Conservation (phyloP, 163 green algal species). For the Scenedesmus sp. region DNA sequence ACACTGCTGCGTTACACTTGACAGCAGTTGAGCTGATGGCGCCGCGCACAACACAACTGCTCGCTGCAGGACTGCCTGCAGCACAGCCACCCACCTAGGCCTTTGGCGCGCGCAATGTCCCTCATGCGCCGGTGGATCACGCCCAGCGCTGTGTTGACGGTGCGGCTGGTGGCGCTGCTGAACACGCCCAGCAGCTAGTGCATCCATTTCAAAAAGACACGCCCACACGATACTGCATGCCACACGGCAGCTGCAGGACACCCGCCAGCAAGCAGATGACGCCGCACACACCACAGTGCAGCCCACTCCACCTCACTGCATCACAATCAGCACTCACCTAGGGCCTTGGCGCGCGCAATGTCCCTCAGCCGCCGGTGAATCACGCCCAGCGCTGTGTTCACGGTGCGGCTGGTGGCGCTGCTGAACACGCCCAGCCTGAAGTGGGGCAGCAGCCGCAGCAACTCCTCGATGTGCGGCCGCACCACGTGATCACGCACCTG, state of each 20-base stretch:
- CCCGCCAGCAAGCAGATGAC: too few species aligned
- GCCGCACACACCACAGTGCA: too few species aligned
- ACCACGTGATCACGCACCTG: conserved; percentile 23
- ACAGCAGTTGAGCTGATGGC: too few species aligned
- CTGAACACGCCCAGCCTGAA: conserved; percentile 61
- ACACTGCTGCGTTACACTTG: neutral
- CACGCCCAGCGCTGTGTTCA: conserved; percentile 23
- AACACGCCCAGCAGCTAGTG: conserved; percentile 52
- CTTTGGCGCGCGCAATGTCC: neutral
- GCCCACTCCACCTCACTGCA: too few species aligned
- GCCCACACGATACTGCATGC: too few species aligned
- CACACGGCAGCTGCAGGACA: neutral
- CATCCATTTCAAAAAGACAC: too few species aligned
- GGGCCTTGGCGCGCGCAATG: conserved; percentile 4
- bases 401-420: conserved; percentile 53
- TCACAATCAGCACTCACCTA: neutral
- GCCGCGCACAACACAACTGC: neutral
- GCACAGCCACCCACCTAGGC: neutral
- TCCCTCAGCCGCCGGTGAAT: neutral
- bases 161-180: conserved; percentile 53
- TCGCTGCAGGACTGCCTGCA: too few species aligned
- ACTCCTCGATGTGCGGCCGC: conserved; percentile 48
- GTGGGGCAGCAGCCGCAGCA: conserved; percentile 44
- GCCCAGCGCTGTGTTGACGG: conserved; percentile 39
- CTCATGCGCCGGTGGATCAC: neutral